Percentiles rank a stretch among this genome's conserved stretches.
phyloP scores from a whole-genome alignment of 2,329 filamentous ascomycete genomes.

The Cercospora nicotianae region DNA sequence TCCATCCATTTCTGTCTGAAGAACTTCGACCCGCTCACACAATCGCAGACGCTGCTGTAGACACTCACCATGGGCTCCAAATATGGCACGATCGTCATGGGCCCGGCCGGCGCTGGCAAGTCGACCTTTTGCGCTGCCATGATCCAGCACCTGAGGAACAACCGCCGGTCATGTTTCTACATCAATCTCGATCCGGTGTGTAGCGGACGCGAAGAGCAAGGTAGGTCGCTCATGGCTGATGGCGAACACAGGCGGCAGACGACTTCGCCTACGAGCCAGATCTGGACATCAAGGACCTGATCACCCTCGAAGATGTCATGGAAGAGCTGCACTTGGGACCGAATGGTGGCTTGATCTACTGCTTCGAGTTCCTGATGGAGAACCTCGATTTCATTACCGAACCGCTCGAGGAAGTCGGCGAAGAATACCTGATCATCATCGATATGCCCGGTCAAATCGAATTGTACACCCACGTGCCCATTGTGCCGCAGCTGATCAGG shows the following conservation, averaged over 20 bases:
- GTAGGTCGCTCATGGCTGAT: conserved; percentile 15
- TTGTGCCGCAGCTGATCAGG: conserved; percentile 79
- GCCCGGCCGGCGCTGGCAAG: conserved; percentile 94
- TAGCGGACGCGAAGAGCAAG: background rate
- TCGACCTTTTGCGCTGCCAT: conserved; percentile 93
- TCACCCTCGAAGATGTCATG: conserved; percentile 93
- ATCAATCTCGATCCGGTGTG: conserved; percentile 76
- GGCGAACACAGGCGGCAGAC: conserved; percentile 72
- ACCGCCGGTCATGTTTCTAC: conserved; percentile 92
- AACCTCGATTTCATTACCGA: conserved; percentile 91
- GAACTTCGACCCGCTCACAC: background rate
- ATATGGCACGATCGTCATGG: conserved; percentile 93
- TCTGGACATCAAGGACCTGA: conserved; percentile 92
- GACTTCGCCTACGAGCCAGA: conserved; percentile 88
- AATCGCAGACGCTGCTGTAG: background rate
- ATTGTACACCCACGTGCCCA: conserved; percentile 93
- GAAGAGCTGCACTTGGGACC: conserved; percentile 88
- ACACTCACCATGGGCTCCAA: conserved; percentile 53
- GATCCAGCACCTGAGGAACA: conserved; percentile 88
- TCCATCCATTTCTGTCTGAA: background rate
- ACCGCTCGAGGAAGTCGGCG: conserved; percentile 78
- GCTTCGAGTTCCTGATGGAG: conserved; percentile 92
- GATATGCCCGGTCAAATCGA: conserved; percentile 99
- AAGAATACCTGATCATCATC: conserved; percentile 96
- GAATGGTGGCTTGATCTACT: conserved; percentile 92